Percentiles rank a stretch among this genome's conserved stretches.
phyloP scores from a whole-genome alignment of 345 rosid species.

The Linum usitatissimum region DNA sequence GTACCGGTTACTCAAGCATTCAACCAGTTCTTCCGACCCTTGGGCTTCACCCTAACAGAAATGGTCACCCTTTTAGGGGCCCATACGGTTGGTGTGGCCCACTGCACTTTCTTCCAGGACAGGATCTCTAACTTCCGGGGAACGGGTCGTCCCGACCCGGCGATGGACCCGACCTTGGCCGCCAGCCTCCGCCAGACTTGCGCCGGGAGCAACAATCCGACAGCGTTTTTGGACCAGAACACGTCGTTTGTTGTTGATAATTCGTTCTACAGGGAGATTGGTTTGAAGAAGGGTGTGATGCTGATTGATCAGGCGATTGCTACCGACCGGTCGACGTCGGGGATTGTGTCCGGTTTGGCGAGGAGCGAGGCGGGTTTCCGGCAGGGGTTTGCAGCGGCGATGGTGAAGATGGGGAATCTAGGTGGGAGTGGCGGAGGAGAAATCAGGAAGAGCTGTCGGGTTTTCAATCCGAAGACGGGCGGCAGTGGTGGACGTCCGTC shows the following conservation, averaged over 20 bases:
- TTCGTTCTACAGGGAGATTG: slow-evolving; percentile 32
- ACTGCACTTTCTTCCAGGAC: slow-evolving; percentile 47
- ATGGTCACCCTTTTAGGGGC: slow-evolving; percentile 74
- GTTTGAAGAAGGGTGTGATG: slow-evolving; percentile 39
- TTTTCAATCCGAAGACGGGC: slow-evolving; percentile 19
- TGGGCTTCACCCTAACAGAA: slow-evolving; percentile 35
- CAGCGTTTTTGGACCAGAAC: slow-evolving; percentile 51
- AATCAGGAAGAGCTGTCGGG: slow-evolving; percentile 52
- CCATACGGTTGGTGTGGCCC: slow-evolving; percentile 57
- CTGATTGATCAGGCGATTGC: slow-evolving; percentile 53
- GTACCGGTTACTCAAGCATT: slow-evolving; percentile 28
- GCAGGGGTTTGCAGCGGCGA: slow-evolving; percentile 41
- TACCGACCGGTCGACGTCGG: slow-evolving; percentile 26
- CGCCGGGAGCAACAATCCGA: slow-evolving; percentile 23
- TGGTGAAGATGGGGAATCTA: slow-evolving; percentile 51
- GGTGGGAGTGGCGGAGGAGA: slow-evolving; percentile 42
- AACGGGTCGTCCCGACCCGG: slow-evolving; percentile 33
- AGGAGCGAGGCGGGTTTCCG: slow-evolving; percentile 22
- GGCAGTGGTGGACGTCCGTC: background rate
- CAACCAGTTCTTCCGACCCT: slow-evolving; percentile 23
- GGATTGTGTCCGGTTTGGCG: slow-evolving; percentile 36
- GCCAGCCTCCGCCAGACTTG: slow-evolving; percentile 34
- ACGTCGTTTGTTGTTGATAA: slow-evolving; percentile 43
- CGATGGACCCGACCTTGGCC: slow-evolving; percentile 40
- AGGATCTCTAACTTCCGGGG: slow-evolving; percentile 37